Percentiles rank a stretch among this genome's conserved stretches.
phyloP scores from a whole-genome alignment of 1,284 basidiomycete species.

The Malassezia arunalokei region DNA sequence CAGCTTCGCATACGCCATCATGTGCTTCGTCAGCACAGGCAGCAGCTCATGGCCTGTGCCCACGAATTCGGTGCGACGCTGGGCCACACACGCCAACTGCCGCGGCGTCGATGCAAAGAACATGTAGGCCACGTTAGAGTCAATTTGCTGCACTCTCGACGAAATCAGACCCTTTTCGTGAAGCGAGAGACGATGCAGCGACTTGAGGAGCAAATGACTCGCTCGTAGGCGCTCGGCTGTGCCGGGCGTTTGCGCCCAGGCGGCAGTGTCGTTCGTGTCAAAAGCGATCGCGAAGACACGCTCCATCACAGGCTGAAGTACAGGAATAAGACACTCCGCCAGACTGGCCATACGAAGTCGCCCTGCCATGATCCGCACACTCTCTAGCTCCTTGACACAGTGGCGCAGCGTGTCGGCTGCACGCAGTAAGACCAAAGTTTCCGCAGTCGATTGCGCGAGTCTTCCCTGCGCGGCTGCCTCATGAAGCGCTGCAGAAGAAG shows the following conservation, averaged over 20 bases:
- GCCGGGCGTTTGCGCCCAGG: slow-evolving; percentile 26
- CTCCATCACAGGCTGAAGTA: slow-evolving; percentile 33
- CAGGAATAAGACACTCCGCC: slow-evolving; percentile 31
- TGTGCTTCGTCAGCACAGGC: slow-evolving; percentile 35
- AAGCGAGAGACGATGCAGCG: slow-evolving; percentile 59
- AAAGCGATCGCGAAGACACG: slow-evolving; percentile 24
- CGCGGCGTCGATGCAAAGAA: slow-evolving; percentile 37
- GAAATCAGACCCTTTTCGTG: slow-evolving; percentile 39
- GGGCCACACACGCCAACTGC: slow-evolving; percentile 22
- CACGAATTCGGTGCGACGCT: slow-evolving; percentile 13
- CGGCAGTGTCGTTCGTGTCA: slow-evolving; percentile 5
- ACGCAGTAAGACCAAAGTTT: slow-evolving; percentile 30
- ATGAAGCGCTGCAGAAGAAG: neutral
- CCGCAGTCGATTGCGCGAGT: slow-evolving; percentile 16
- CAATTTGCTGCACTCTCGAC: slow-evolving; percentile 17
- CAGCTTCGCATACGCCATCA: slow-evolving; percentile 38
- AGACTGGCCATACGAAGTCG: slow-evolving; percentile 44
- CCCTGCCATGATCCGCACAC: slow-evolving; percentile 37
- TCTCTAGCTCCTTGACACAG: slow-evolving; percentile 38
- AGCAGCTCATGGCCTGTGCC: neutral
- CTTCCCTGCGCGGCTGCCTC: slow-evolving; percentile 16
- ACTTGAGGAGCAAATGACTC: slow-evolving; percentile 68
- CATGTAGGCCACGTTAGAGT: slow-evolving; percentile 29
- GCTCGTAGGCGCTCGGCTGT: slow-evolving; percentile 33
- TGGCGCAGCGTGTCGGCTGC: slow-evolving; percentile 31